A percentile compares a stretch with the other conserved stretches of the same genome.
phyloP scores from a whole-genome alignment of 177 flowering plant genomes.

The Tripterygium wilfordii region DNA sequence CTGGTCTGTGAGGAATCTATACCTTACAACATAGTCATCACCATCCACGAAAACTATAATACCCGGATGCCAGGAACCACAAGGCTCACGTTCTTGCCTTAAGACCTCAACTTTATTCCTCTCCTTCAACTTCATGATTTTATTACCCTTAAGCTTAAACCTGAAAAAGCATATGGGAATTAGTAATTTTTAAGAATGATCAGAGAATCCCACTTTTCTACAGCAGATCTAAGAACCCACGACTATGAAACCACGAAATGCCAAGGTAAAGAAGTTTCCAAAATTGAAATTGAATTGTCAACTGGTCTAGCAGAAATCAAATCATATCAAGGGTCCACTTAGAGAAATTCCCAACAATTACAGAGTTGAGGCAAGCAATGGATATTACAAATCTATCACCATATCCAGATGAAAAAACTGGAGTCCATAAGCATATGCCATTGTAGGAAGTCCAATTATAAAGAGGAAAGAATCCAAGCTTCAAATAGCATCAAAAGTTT shows the following conservation, averaged over 20 bases:
- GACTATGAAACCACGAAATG: not conserved
- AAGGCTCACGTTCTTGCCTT: slow-evolving; percentile 16
- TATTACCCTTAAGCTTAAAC: slow-evolving; percentile 3
- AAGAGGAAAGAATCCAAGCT: not conserved
- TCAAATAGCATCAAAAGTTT: not conserved
- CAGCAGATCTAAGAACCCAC: slow-evolving; percentile 2
- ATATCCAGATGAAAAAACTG: not conserved
- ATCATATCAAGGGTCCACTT: no score
- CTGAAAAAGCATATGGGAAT: not conserved
- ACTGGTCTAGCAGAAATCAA: no score
- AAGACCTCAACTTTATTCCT: slow-evolving; percentile 26
- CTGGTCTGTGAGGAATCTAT: slow-evolving; percentile 8
- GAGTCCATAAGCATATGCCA: not conserved
- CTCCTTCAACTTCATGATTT: slow-evolving; percentile 22
- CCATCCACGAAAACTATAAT: slow-evolving; percentile 20
- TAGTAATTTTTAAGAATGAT: not conserved
- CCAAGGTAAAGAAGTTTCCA: no score
- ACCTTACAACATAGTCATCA: slow-evolving; percentile 16
- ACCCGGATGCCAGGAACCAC: slow-evolving; percentile 28
- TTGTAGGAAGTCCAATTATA: not conserved
- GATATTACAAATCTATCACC: not conserved
- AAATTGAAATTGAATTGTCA: no score
- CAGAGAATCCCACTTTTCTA: not conserved
- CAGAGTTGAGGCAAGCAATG: not conserved
- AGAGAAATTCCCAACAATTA: no score